Evolutionary conservation across 1,139 yeast species (phyloP).

Genomic region (Hyphopichia pseudoburtonii): DNA sequence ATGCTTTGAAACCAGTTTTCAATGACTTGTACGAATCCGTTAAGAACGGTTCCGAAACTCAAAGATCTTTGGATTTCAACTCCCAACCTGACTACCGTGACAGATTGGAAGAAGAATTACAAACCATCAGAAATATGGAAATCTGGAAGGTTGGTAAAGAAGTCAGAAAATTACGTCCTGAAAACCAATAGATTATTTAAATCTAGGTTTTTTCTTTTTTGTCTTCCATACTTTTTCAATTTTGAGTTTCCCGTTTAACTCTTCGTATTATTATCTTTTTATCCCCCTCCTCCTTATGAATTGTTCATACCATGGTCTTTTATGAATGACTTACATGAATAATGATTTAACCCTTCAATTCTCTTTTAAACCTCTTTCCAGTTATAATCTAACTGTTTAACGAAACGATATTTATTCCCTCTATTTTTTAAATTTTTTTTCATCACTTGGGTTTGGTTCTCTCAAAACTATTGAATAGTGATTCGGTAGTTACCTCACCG

Average conservation of each 20-base stretch:
- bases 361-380: slow-evolving; percentile 21
- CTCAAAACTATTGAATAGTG: slow-evolving; percentile 13
- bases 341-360: slow-evolving; percentile 3
- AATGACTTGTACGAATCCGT: slow-evolving; percentile 93
- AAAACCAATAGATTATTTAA: slow-evolving; percentile 65
- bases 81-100: slow-evolving; percentile 97
- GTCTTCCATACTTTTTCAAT: no score
- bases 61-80: slow-evolving; percentile 98
- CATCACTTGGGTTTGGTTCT: slow-evolving; percentile 16
- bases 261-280: not conserved
- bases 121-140: slow-evolving; percentile 93
- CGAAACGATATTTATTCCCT: slow-evolving; percentile 7
- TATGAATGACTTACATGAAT: slow-evolving; percentile 27
- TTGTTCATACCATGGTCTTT: slow-evolving; percentile 24
- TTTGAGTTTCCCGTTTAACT: no score
- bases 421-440: slow-evolving; percentile 14
- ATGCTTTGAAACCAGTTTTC: slow-evolving; percentile 98
- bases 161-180: slow-evolving; percentile 99
- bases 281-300: not conserved
- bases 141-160: slow-evolving; percentile 99
- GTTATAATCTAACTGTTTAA: slow-evolving; percentile 15
- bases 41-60: slow-evolving; percentile 94
- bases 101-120: slow-evolving; percentile 89
- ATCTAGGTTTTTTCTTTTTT: not conserved
- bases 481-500: no score